Evolutionary conservation across 305 asterid genomes (phyloP).

Genomic region (Solanum hybrid): DNA sequence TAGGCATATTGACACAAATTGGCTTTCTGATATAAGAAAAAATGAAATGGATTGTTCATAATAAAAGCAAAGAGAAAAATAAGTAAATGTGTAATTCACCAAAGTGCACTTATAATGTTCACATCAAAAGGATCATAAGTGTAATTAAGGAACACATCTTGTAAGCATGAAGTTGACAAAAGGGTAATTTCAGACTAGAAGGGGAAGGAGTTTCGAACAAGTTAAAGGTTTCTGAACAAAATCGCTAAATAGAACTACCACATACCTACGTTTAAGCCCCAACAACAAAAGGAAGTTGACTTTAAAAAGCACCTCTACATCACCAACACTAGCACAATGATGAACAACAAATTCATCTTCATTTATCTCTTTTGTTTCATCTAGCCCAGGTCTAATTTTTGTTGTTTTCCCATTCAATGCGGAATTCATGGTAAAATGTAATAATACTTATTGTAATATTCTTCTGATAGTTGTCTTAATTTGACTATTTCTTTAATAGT

Average conservation of each 20-base stretch:
- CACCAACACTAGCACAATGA: conserved; percentile 79
- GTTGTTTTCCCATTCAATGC: too few relatives aligned
- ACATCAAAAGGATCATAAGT: neutral
- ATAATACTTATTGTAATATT: too few relatives aligned
- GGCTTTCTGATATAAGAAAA: neutral
- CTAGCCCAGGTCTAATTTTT: conserved; percentile 24
- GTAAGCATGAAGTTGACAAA: neutral
- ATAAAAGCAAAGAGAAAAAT: neutral
- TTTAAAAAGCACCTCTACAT: conserved; percentile 45
- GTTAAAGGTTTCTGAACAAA: neutral
- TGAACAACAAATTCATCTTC: conserved; percentile 86
- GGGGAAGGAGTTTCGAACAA: neutral
- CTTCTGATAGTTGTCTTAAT: too few relatives aligned
- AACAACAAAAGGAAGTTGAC: neutral
- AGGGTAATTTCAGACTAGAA: neutral
- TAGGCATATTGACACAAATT: neutral
- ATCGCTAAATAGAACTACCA: neutral
- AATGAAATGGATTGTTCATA: neutral
- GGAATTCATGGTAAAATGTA: too few relatives aligned
- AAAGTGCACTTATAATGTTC: neutral
- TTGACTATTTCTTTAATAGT: too few relatives aligned
- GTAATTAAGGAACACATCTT: neutral
- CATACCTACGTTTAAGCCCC: neutral
- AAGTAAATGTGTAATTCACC: neutral
- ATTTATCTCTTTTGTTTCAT: conserved; percentile 54